These are phyloP conservation scores for Globisporangium megalacanthum DNA, from an alignment of 352 stramenopile genomes.

Conservation along the genomic window DNA sequence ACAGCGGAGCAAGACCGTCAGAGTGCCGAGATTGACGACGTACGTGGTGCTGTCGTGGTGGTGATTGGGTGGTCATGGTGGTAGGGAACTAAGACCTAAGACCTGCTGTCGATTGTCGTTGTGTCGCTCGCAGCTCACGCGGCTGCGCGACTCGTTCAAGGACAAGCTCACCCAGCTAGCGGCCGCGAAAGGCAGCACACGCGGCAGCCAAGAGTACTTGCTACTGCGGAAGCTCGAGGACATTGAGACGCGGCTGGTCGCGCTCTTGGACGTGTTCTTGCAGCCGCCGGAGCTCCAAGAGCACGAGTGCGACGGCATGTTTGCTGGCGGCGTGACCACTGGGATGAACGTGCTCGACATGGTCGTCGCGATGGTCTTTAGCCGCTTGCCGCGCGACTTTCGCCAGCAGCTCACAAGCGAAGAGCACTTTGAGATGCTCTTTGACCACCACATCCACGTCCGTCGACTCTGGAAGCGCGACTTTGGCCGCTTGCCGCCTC, in stretches of 20 bases:
- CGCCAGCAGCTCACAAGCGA: conserved; percentile 45
- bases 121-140: conserved; percentile 27
- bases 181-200: conserved; percentile 14
- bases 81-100: not conserved
- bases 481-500: conserved; percentile 63
- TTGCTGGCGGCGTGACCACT: conserved; percentile 21
- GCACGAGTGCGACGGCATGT: conserved; percentile 39
- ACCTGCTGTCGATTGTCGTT: not conserved
- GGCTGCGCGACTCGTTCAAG: conserved; percentile 65
- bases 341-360: conserved; percentile 85
- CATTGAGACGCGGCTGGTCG: conserved; percentile 62
- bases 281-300: conserved; percentile 48
- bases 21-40: conserved; percentile 77
- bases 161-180: conserved; percentile 38
- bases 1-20: conserved; percentile 37
- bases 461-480: conserved; percentile 78
- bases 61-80: not conserved
- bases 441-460: conserved; percentile 79
- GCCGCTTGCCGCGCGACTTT: conserved; percentile 69
- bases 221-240: conserved; percentile 77
- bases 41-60: conserved; percentile 3
- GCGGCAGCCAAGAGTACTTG: conserved; percentile 30
- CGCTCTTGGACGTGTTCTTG: conserved; percentile 55
- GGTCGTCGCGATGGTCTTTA: conserved; percentile 83
- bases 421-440: conserved; percentile 65